Evolutionary conservation across 1,284 basidiomycete genomes (phyloP), one percentile per base, ranked within the genome.

Genomic region (Mycena citricolor): DNA sequence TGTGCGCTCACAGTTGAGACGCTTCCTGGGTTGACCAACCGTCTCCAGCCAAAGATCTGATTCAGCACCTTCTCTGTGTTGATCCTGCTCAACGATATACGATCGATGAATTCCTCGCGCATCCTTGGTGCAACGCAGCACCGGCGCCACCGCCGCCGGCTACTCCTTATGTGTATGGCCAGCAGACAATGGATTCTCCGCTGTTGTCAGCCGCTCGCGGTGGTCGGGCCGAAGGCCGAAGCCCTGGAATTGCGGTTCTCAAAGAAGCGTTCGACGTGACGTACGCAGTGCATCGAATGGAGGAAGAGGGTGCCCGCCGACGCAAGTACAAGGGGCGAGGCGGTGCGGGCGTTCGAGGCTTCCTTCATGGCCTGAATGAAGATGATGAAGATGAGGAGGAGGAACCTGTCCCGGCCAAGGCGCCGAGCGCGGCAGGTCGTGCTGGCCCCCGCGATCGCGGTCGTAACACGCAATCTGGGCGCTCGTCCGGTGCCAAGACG

Each of bases 261-360:
- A 98, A 97, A 63, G 97, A 99, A 64, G 95, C 97, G 2, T 99
- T 99, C 64, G 97, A 99, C 63, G 88, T 99, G 57, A 97, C 97
- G 0, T 99, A 99, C 64, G 97, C 97, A 10, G 95, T 99, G 0
- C 97, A 99, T 67, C 84, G 97, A 16, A 97, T 97, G 92, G 95
- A 98, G 63, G 97, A 99, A 66, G 97, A 99, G 67, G 94, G 93
- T 19, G 88, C 89, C 0, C 77, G 90, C 39, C 73, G 90, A 44
- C 78, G 88, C 17, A 90, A 87, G 36, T 88, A 87, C 65, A 83
- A 86, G 43, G 83, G 81, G 13, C 76, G 76, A 11, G 87, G 86
- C 8, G 88, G 84, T 19, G 86, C 83, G 2, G 90, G 89, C n/a
- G 74, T 76, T 13, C 77, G 86, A 37, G 90, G 90, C 4, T 90